Evolutionary conservation across 805 yeast species (phyloP).

Genomic region (Grigorovia yakushimaensis): DNA sequence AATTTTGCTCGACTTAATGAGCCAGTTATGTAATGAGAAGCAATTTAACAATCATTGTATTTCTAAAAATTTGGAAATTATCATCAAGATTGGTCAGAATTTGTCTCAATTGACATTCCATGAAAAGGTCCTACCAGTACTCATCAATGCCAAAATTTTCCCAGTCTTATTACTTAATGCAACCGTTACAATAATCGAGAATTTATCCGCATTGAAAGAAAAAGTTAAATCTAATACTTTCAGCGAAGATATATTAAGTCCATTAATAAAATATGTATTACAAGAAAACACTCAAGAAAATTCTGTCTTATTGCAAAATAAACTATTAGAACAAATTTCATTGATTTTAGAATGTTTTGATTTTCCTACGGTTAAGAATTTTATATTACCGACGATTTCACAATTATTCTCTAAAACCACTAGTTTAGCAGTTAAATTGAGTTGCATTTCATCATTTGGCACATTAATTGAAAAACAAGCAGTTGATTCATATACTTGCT

Average conservation of each 20-base stretch:
- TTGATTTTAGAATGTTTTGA: slow-evolving; percentile 41
- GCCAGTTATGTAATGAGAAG: slow-evolving; percentile 26
- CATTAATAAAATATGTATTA: slow-evolving; percentile 21
- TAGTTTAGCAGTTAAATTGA: slow-evolving; percentile 65
- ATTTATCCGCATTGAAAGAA: slow-evolving; percentile 37
- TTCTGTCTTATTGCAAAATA: slow-evolving; percentile 38
- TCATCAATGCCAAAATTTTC: slow-evolving; percentile 14
- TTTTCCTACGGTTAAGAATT: slow-evolving; percentile 61
- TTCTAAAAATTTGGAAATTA: slow-evolving; percentile 34
- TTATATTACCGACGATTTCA: slow-evolving; percentile 64
- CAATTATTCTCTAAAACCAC: slow-evolving; percentile 76
- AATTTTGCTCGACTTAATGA: slow-evolving; percentile 44
- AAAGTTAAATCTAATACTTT: slow-evolving; percentile 48
- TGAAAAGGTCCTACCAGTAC: slow-evolving; percentile 49
- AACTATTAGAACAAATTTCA: slow-evolving; percentile 36
- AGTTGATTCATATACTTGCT: slow-evolving; percentile 60
- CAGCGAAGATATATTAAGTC: slow-evolving; percentile 24
- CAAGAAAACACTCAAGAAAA: slow-evolving; percentile 15
- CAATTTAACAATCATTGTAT: slow-evolving; percentile 36
- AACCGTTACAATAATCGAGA: slow-evolving; percentile 35
- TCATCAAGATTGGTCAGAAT: slow-evolving; percentile 52
- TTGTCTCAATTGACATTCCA: slow-evolving; percentile 72
- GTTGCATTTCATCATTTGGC: slow-evolving; percentile 53
- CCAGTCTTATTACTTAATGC: slow-evolving; percentile 17
- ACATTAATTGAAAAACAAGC: slow-evolving; percentile 47